Evolutionary conservation across 306 rosid species (phyloP).

Genomic region (Cucumis melo): DNA sequence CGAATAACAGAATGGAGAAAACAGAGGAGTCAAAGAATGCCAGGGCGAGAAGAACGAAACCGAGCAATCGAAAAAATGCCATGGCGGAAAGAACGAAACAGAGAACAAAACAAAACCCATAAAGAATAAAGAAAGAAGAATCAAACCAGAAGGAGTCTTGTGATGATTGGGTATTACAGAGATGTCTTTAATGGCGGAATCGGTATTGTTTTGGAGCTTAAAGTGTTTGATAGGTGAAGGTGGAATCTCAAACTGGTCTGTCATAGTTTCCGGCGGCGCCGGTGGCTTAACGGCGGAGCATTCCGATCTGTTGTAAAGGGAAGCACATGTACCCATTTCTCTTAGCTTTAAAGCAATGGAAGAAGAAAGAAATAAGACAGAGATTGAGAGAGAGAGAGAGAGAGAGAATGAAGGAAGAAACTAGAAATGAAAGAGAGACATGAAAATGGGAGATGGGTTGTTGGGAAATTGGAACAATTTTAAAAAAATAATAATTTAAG

Average conservation of each 20-base stretch:
- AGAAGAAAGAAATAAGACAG: neutral
- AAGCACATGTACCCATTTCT: neutral
- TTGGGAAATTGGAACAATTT: neutral
- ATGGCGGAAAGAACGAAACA: neutral
- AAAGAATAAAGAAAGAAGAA: neutral
- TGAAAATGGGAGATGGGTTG: neutral
- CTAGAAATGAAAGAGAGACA: neutral
- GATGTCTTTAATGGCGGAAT: neutral
- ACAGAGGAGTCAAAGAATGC: neutral
- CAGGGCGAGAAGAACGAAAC: neutral
- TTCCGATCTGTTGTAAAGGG: neutral
- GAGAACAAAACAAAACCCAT: neutral
- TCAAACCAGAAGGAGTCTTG: neutral
- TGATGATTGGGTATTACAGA: neutral
- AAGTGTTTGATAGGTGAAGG: constrained; percentile 1
- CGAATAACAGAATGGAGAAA: neutral
- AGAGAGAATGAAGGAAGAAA: neutral
- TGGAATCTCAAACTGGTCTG: neutral
- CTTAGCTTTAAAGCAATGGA: neutral
- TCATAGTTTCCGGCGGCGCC: neutral
- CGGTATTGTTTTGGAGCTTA: neutral
- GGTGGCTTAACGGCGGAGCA: neutral
- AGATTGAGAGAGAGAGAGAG: neutral
- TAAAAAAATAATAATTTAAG: too few relatives aligned
- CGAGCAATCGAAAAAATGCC: neutral